These are phyloP conservation scores for Davidsoniella virescens DNA, from an alignment of 2,329 filamentous ascomycete genomes.

Conservation along the genomic window DNA sequence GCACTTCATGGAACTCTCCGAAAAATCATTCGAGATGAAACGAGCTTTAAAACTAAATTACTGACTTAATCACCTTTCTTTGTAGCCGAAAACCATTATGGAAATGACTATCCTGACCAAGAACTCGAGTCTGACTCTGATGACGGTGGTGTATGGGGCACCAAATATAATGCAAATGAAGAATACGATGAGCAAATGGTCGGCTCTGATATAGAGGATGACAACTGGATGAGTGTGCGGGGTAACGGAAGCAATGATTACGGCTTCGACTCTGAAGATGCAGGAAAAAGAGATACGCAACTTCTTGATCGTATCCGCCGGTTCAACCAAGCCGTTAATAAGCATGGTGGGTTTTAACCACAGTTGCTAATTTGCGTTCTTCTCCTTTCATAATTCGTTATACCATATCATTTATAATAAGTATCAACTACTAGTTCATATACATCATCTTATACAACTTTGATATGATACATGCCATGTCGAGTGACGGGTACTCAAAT, in stretches of 20 bases:
- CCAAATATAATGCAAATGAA: constrained; percentile 28
- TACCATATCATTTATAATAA: too few relatives aligned
- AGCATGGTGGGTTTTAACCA: constrained; percentile 6
- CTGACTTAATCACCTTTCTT: constrained; percentile 5
- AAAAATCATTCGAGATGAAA: too few relatives aligned
- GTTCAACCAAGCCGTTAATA: constrained; percentile 12
- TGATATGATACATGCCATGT: too few relatives aligned
- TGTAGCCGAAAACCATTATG: constrained; percentile 60
- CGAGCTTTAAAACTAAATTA: too few relatives aligned
- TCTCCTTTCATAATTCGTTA: not conserved
- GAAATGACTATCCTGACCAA: constrained; percentile 66
- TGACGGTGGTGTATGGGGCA: constrained; percentile 32
- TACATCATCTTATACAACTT: too few relatives aligned
- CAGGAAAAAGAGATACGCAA: constrained; percentile 15
- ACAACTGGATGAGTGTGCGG: constrained; percentile 20
- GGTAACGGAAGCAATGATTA: not conserved
- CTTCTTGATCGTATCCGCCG: constrained; percentile 16
- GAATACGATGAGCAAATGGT: constrained; percentile 23
- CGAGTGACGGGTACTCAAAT: too few relatives aligned
- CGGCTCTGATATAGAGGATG: constrained; percentile 22
- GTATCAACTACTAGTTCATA: too few relatives aligned
- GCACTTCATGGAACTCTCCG: too few relatives aligned
- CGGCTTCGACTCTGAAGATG: not conserved
- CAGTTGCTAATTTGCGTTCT: too few relatives aligned
- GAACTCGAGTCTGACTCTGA: constrained; percentile 50